phyloP scores from a whole-genome alignment of 2,329 filamentous ascomycete species.

The Neopestalotiopsis sp. region DNA sequence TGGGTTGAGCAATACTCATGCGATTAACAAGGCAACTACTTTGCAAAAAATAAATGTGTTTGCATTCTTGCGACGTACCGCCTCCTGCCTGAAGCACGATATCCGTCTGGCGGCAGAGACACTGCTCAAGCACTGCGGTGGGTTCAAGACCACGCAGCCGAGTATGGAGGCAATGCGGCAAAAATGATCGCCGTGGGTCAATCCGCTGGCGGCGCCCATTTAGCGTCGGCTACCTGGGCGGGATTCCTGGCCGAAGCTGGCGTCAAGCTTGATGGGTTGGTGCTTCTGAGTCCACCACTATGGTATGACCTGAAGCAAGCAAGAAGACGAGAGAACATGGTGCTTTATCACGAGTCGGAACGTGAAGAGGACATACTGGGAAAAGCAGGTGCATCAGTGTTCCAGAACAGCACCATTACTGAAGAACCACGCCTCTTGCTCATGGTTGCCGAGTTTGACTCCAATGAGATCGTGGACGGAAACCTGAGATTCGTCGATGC shows the following conservation, averaged over 20 bases:
- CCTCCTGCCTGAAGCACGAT: conserved; percentile 6
- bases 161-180: conserved; percentile 1
- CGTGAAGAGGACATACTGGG: conserved; percentile 5
- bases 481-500: not conserved
- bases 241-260: conserved; percentile 7
- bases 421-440: conserved; percentile 8
- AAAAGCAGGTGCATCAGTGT: not conserved
- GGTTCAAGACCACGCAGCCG: conserved; percentile 1
- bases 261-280: not conserved
- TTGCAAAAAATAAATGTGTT: conserved; percentile 7
- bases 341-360: conserved; percentile 1
- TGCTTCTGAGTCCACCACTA: conserved; percentile 10
- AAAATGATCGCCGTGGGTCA: conserved; percentile 8
- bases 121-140: not conserved
- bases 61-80: not conserved
- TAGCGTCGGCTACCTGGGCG: conserved; percentile 5
- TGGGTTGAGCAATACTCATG: not conserved
- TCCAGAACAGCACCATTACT: not conserved
- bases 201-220: conserved; percentile 3
- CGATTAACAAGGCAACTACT: not conserved
- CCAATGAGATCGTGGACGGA: conserved; percentile 11
- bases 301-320: conserved; percentile 6
- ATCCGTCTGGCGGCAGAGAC: conserved; percentile 11
- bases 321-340: conserved; percentile 7
- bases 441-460: conserved; percentile 13